Conservation (phyloP, 2,329 filamentous ascomycete genomes). For the Byssothecium circinans region DNA sequence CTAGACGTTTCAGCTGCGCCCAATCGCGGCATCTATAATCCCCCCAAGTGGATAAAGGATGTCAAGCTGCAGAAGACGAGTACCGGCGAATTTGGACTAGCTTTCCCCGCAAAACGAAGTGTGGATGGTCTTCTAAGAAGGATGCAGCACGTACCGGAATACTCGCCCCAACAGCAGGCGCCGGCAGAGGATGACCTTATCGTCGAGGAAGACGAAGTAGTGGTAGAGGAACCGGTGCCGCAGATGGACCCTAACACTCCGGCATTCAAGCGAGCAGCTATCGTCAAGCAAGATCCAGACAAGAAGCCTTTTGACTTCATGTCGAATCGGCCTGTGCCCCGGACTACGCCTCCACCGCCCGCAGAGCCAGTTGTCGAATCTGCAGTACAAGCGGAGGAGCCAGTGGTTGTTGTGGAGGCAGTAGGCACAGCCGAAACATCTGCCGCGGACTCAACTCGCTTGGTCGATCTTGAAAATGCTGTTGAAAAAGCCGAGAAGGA, state of each 20-base stretch:
- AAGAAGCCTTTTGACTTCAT: slow-evolving; percentile 41
- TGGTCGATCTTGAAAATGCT: neutral
- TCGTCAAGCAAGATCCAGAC: slow-evolving; percentile 31
- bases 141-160: slow-evolving; percentile 26
- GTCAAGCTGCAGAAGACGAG: slow-evolving; percentile 27
- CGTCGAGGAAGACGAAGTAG: slow-evolving; percentile 22
- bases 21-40: slow-evolving; percentile 32
- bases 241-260: slow-evolving; percentile 34
- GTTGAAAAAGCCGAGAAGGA: slow-evolving; percentile 10
- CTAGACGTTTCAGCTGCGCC: slow-evolving; percentile 29
- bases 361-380: slow-evolving; percentile 32
- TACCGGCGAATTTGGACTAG: slow-evolving; percentile 24
- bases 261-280: slow-evolving; percentile 25
- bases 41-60: slow-evolving; percentile 31
- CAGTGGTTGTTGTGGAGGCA: slow-evolving; percentile 5
- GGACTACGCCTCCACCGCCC: slow-evolving; percentile 12
- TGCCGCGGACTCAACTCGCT: neutral
- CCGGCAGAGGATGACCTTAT: slow-evolving; percentile 14
- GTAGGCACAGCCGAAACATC: neutral
- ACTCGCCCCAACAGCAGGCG: slow-evolving; percentile 1
- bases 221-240: slow-evolving; percentile 9
- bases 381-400: slow-evolving; percentile 41
- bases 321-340: slow-evolving; percentile 39
- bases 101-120: slow-evolving; percentile 22
- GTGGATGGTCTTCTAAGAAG: slow-evolving; percentile 24